Conservation (phyloP, 768 basidiomycete genomes). For the Leccinum subgranulosum region DNA sequence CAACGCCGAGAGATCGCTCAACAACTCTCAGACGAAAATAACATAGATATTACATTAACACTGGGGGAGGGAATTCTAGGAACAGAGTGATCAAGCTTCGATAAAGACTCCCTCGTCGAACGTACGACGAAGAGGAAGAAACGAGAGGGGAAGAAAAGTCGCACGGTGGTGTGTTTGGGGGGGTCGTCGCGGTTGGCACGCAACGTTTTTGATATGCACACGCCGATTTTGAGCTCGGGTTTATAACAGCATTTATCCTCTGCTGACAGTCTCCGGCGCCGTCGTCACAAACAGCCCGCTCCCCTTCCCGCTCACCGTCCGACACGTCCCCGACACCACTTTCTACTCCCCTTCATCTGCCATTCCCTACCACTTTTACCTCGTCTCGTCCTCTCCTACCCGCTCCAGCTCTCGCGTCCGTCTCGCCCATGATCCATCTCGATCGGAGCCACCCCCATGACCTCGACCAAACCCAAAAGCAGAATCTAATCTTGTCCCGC, state of each 20-base stretch:
- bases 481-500: constrained; percentile 42
- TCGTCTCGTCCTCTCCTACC: background rate
- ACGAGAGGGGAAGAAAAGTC: constrained; percentile 25
- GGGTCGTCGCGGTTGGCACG: constrained; percentile 11
- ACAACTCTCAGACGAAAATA: too few relatives aligned
- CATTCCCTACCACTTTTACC: background rate
- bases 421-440: constrained; percentile 46
- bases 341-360: background rate
- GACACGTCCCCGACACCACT: background rate
- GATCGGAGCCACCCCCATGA: constrained; percentile 49
- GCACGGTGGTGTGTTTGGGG: constrained; percentile 19
- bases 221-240: constrained; percentile 31
- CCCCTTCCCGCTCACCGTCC: constrained; percentile 2
- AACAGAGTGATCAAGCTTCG: constrained; percentile 13
- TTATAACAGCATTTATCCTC: constrained; percentile 27
- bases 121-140: background rate
- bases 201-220: constrained; percentile 34
- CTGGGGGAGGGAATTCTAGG: background rate
- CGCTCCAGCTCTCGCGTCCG: background rate
- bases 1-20: background rate
- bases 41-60: constrained; percentile 1
- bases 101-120: constrained; percentile 4
- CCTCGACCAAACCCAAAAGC: constrained; percentile 36
- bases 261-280: constrained; percentile 9
- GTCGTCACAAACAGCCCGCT: background rate